Conservation (phyloP, 139 green algal genomes). For the Marvania coccoides region DNA sequence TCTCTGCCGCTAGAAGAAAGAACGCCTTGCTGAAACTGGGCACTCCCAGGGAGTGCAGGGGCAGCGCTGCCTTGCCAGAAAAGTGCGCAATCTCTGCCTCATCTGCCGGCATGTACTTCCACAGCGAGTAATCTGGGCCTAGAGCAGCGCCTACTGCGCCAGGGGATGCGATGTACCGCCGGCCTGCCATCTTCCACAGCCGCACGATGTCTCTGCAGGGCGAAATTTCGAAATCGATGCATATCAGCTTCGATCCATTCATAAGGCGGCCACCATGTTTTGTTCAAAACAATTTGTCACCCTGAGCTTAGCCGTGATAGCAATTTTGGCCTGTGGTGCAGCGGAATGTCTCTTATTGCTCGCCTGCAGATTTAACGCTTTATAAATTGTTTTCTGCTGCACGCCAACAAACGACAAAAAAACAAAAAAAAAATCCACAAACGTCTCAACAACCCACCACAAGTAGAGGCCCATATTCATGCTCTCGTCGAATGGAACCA, state of each 20-base stretch:
- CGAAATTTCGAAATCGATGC: neutral
- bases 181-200: conserved; percentile 20
- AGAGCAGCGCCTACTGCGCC: conserved; percentile 2
- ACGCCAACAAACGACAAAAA: neutral
- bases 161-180: conserved; percentile 12
- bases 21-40: neutral
- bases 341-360: conserved; percentile 14
- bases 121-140: conserved; percentile 15
- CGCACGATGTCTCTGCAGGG: conserved; percentile 13
- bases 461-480: conserved; percentile 21
- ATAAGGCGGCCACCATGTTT: neutral
- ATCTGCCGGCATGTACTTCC: conserved; percentile 16
- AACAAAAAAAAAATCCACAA: neutral
- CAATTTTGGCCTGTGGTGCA: conserved; percentile 1
- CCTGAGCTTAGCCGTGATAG: conserved; percentile 8
- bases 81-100: conserved; percentile 5
- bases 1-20: neutral
- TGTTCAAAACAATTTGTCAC: neutral
- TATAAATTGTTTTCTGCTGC: too few species aligned
- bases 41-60: conserved; percentile 6
- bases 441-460: conserved; percentile 2
- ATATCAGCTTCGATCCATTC: too few species aligned
- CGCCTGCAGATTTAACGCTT: too few species aligned
- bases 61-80: conserved; percentile 20
- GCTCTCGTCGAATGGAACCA: conserved; percentile 16